A percentile compares a stretch with the other conserved stretches of the same genome.
phyloP scores from a whole-genome alignment of 2,329 filamentous ascomycete species.

The Penicillium hordei region DNA sequence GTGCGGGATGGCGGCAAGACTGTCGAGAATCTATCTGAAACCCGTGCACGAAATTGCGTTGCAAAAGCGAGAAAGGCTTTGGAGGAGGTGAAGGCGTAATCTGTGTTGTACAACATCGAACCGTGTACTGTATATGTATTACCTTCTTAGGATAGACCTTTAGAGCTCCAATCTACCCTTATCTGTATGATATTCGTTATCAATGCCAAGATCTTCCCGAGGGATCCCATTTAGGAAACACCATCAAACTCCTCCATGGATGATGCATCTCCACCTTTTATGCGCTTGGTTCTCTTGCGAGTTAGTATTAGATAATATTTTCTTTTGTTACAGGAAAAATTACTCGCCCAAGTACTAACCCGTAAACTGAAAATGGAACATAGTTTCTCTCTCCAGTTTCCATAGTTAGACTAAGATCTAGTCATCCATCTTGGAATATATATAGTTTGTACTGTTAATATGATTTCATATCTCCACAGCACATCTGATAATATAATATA shows the following conservation, averaged over 20 bases:
- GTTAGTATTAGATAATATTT: neutral
- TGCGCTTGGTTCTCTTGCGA: neutral
- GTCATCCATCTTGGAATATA: too few species aligned
- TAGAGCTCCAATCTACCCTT: slow-evolving; percentile 21
- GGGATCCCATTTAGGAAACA: neutral
- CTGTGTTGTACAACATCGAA: slow-evolving; percentile 1
- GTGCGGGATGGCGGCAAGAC: slow-evolving; percentile 47
- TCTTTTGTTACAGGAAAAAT: neutral
- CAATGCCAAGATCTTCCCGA: neutral
- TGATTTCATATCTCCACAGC: neutral
- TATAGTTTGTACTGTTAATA: too few species aligned
- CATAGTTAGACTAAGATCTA: neutral
- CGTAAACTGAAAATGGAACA: neutral
- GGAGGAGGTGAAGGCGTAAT: slow-evolving; percentile 32
- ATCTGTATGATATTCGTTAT: slow-evolving; percentile 12
- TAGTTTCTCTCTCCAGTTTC: neutral
- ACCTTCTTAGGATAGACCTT: slow-evolving; percentile 16
- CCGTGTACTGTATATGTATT: slow-evolving; percentile 21
- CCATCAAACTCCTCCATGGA: neutral
- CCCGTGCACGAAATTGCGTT: slow-evolving; percentile 47
- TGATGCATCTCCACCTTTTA: neutral
- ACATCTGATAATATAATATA: slow-evolving; percentile 1
- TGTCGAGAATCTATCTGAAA: slow-evolving; percentile 39
- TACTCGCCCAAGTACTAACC: neutral
- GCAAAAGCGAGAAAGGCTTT: slow-evolving; percentile 49